phyloP scores from a whole-genome alignment of 1,139 yeast genomes.

The Tardiomyces blankii region DNA sequence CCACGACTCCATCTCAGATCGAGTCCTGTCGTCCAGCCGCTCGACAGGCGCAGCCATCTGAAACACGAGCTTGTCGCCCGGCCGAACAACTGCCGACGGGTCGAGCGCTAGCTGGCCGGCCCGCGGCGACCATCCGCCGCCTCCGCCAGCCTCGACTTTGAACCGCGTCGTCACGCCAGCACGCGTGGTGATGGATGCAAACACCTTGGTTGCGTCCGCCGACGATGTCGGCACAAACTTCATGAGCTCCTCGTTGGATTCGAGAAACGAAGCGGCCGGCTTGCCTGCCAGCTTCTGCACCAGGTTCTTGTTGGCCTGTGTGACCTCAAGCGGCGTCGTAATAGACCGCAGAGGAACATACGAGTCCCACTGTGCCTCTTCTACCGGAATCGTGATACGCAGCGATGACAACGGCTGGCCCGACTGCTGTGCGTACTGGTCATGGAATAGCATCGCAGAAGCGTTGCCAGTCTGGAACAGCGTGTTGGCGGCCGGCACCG shows the following conservation, averaged over 20 bases:
- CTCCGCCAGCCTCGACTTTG: slow-evolving; percentile 47
- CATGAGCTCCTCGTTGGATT: slow-evolving; percentile 32
- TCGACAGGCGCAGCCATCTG: not conserved
- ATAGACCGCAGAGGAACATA: slow-evolving; percentile 15
- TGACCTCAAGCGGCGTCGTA: slow-evolving; percentile 25
- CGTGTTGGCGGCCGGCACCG: slow-evolving; percentile 24
- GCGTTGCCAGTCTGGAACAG: slow-evolving; percentile 21
- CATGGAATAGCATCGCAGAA: slow-evolving; percentile 15
- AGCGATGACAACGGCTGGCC: slow-evolving; percentile 6
- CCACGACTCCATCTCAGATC: not conserved
- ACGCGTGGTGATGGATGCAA: slow-evolving; percentile 11
- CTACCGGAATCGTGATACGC: slow-evolving; percentile 11
- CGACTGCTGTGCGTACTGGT: slow-evolving; percentile 2
- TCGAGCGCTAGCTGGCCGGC: slow-evolving; percentile 49
- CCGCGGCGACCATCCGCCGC: slow-evolving; percentile 59
- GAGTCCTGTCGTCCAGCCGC: not conserved
- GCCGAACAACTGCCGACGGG: slow-evolving; percentile 37
- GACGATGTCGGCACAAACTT: slow-evolving; percentile 26
- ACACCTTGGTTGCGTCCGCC: slow-evolving; percentile 32
- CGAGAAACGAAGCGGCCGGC: slow-evolving; percentile 43
- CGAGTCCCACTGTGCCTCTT: slow-evolving; percentile 1
- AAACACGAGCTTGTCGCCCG: slow-evolving; percentile 40
- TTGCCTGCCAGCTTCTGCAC: slow-evolving; percentile 36
- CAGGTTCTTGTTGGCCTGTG: slow-evolving; percentile 40
- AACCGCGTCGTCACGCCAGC: slow-evolving; percentile 1